Evolutionary conservation across 2,329 filamentous ascomycete genomes (phyloP).

Genomic region (Plectosphaerella cucumerina): DNA sequence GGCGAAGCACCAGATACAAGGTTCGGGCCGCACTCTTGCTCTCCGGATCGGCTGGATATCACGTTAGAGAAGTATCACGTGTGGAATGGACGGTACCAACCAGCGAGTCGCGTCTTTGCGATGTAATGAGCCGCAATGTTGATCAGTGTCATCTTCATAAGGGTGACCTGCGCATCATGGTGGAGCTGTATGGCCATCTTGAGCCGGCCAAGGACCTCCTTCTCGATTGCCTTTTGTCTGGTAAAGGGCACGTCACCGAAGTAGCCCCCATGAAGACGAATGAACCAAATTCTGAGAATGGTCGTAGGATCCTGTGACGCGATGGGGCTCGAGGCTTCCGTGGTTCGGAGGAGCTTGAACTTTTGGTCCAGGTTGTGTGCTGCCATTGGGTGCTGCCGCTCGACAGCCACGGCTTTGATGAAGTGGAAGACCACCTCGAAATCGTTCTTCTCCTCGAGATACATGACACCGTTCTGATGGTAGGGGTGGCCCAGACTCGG

Average conservation of each 20-base stretch:
- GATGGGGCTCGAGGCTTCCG: not conserved
- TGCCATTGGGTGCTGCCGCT: slow-evolving; percentile 71
- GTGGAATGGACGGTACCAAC: slow-evolving; percentile 20
- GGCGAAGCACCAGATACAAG: slow-evolving; percentile 41
- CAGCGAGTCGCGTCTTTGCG: slow-evolving; percentile 55
- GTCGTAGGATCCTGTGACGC: slow-evolving; percentile 15
- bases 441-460: slow-evolving; percentile 72
- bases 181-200: slow-evolving; percentile 64
- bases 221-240: slow-evolving; percentile 76
- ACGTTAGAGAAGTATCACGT: no score
- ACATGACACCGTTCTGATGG: slow-evolving; percentile 87
- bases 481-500: slow-evolving; percentile 78
- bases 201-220: slow-evolving; percentile 77
- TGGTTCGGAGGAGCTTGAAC: slow-evolving; percentile 52
- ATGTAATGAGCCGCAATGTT: slow-evolving; percentile 83
- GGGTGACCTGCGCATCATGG: slow-evolving; percentile 55
- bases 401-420: slow-evolving; percentile 74
- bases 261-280: slow-evolving; percentile 79
- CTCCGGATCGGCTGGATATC: no score
- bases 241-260: slow-evolving; percentile 72
- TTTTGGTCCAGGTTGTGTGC: slow-evolving; percentile 73
- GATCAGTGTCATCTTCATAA: slow-evolving; percentile 78
- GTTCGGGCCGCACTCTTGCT: no score
- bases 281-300: slow-evolving; percentile 71
- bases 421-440: slow-evolving; percentile 86